Percentiles rank a stretch among this genome's conserved stretches.
phyloP scores from a whole-genome alignment of 202 grass and related monocot species.

The Panicum virgatum region DNA sequence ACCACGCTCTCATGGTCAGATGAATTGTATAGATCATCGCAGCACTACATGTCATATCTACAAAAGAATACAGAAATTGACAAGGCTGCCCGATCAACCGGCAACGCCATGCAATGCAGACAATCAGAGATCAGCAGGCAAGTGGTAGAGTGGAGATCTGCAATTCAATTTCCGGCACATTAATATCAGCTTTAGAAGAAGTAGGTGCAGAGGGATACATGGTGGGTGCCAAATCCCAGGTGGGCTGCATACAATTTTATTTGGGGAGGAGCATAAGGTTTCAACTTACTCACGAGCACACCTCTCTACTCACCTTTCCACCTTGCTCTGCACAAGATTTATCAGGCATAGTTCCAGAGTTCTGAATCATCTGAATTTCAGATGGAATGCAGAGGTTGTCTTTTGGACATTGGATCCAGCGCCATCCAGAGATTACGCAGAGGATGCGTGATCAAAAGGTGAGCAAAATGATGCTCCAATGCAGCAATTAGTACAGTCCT shows the following conservation, averaged over 20 bases:
- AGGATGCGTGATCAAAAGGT: conserved; percentile 5
- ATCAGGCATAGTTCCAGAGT: conserved; percentile 27
- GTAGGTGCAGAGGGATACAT: neutral
- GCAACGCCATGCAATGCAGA: neutral
- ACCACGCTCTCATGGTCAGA: conserved; percentile 40
- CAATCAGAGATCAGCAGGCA: conserved; percentile 24
- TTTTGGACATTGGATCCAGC: conserved; percentile 27
- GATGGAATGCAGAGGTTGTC: conserved; percentile 34
- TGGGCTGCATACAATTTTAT: conserved; percentile 26
- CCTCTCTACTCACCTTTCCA: conserved; percentile 12
- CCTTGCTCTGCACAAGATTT: conserved; percentile 23
- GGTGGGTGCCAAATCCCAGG: conserved; percentile 16
- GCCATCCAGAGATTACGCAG: neutral
- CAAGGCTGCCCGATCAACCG: conserved; percentile 10
- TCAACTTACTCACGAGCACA: conserved; percentile 14
- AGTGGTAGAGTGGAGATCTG: conserved; percentile 2
- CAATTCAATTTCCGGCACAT: conserved; percentile 16
- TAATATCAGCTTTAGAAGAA: conserved; percentile 20
- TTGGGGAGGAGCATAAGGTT: conserved; percentile 23
- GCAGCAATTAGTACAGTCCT: neutral
- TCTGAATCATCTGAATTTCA: conserved; percentile 41
- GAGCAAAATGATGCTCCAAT: neutral
- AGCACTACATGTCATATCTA: conserved; percentile 35
- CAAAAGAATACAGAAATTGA: conserved; percentile 27
- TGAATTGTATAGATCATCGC: conserved; percentile 41